phyloP scores from a whole-genome alignment of 2,329 filamentous ascomycete genomes.

The Aspergillus viridinutans region DNA sequence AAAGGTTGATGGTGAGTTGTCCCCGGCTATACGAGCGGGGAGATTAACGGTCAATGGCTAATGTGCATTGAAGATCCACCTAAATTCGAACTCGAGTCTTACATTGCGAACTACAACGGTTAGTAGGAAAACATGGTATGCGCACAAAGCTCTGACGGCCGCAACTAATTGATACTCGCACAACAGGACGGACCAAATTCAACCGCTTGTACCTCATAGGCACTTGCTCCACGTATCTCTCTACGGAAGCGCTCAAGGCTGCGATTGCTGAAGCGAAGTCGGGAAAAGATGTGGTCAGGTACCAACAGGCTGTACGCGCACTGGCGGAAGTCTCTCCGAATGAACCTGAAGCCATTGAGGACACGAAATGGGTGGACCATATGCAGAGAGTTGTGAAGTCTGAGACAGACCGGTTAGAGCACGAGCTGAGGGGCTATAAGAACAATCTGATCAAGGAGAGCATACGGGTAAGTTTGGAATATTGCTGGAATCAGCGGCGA shows the following conservation, averaged over 20 bases:
- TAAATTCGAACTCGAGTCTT: slow-evolving; percentile 87
- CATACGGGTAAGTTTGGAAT: slow-evolving; percentile 65
- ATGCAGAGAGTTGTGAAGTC: slow-evolving; percentile 62
- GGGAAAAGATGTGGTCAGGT: slow-evolving; percentile 68
- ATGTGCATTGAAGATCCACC: slow-evolving; percentile 57
- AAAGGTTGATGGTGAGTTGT: slow-evolving; percentile 29
- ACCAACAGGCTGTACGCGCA: slow-evolving; percentile 63
- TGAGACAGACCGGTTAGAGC: slow-evolving; percentile 72
- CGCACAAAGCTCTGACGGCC: neutral
- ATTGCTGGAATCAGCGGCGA: neutral
- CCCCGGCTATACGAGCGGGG: slow-evolving; percentile 2
- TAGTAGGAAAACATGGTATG: slow-evolving; percentile 17
- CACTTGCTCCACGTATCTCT: slow-evolving; percentile 68
- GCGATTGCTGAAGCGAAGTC: slow-evolving; percentile 72
- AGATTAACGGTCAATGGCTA: slow-evolving; percentile 2
- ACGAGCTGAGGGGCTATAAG: slow-evolving; percentile 86
- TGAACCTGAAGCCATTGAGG: slow-evolving; percentile 63
- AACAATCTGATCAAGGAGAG: slow-evolving; percentile 98
- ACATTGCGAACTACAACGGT: slow-evolving; percentile 87
- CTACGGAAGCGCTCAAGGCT: slow-evolving; percentile 73
- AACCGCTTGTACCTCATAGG: slow-evolving; percentile 81
- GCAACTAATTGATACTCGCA: slow-evolving; percentile 3
- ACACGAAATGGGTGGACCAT: slow-evolving; percentile 70
- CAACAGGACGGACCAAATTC: slow-evolving; percentile 70
- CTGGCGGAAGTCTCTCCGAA: slow-evolving; percentile 61